A percentile compares a stretch with the other conserved stretches of the same genome.
phyloP scores from a whole-genome alignment of 2,329 filamentous ascomycete genomes.

The Penicillium sp. region DNA sequence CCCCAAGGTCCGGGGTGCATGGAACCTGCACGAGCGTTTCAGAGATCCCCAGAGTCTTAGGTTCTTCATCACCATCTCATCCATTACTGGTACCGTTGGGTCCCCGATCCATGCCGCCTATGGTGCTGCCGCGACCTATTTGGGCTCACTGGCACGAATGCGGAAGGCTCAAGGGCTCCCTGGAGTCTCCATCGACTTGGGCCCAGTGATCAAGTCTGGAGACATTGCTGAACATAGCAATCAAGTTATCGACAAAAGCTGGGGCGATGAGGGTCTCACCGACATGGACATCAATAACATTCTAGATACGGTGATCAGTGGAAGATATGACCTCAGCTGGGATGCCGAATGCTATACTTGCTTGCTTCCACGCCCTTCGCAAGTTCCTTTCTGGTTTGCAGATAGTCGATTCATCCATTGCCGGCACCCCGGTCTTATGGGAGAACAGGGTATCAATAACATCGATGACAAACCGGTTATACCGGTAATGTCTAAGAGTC shows the following conservation, averaged over 20 bases:
- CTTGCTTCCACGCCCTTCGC: not conserved
- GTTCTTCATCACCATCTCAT: not conserved
- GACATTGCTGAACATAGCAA: not conserved
- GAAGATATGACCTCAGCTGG: not conserved
- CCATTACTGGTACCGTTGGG: not conserved
- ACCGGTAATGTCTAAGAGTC: not conserved
- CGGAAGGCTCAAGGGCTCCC: not conserved
- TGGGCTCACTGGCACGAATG: not conserved
- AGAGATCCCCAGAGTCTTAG: not conserved
- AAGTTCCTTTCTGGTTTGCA: not conserved
- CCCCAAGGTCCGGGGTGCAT: not conserved
- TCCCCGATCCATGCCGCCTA: not conserved
- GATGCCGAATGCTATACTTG: not conserved
- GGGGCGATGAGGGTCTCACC: not conserved
- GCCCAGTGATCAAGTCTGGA: not conserved
- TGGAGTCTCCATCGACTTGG: not conserved
- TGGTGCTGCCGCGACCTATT: not conserved
- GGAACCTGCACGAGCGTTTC: not conserved
- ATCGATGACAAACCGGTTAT: not conserved
- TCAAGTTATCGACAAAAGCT: not conserved
- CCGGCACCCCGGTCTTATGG: not conserved
- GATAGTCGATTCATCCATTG: not conserved
- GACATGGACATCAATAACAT: not conserved
- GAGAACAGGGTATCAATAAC: not conserved
- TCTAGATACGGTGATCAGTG: not conserved